Evolutionary conservation across 495 filamentous ascomycete genomes (phyloP).

Genomic region (Penicillium tannophilum): DNA sequence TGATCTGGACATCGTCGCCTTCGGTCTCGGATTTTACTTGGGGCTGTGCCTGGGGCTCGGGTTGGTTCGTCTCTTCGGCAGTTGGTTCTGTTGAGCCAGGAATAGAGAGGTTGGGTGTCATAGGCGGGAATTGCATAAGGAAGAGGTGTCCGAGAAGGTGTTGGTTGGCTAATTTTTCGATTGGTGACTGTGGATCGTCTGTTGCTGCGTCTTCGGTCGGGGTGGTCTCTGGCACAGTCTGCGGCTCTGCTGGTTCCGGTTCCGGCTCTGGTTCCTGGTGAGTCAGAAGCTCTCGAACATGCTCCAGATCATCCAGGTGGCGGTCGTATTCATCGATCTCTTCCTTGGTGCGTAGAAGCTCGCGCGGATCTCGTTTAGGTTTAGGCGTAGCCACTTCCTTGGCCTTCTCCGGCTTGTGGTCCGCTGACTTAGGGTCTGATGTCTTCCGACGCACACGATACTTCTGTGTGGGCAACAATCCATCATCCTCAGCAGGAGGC

Average conservation of each 20-base stretch:
- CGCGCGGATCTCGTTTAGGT: conserved; percentile 33
- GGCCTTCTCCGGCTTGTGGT: conserved; percentile 4
- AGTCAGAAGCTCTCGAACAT: conserved; percentile 39
- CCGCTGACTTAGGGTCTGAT: conserved; percentile 22
- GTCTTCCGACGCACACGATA: conserved; percentile 44
- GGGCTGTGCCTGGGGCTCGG: neutral
- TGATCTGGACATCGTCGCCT: conserved; percentile 33
- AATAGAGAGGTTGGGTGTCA: conserved; percentile 51
- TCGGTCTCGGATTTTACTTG: conserved; percentile 37
- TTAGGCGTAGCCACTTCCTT: conserved; percentile 8
- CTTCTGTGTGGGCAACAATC: conserved; percentile 39
- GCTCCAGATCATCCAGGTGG: conserved; percentile 42
- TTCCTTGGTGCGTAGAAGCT: conserved; percentile 45
- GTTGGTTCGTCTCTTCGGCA: conserved; percentile 3
- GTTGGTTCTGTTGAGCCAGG: conserved; percentile 23
- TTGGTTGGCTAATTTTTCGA: conserved; percentile 25
- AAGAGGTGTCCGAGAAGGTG: conserved; percentile 47
- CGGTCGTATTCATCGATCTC: conserved; percentile 51
- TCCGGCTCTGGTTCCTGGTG: conserved; percentile 28
- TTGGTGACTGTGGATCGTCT: conserved; percentile 21
- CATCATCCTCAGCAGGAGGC: conserved; percentile 40
- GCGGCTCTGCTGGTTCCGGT: conserved; percentile 17
- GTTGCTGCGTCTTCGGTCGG: conserved; percentile 15
- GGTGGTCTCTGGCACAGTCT: conserved; percentile 11
- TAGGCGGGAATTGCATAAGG: conserved; percentile 58